These are phyloP conservation scores for Tephrocybe rancida DNA, from an alignment of 768 basidiomycete species.

Conservation along the genomic window DNA sequence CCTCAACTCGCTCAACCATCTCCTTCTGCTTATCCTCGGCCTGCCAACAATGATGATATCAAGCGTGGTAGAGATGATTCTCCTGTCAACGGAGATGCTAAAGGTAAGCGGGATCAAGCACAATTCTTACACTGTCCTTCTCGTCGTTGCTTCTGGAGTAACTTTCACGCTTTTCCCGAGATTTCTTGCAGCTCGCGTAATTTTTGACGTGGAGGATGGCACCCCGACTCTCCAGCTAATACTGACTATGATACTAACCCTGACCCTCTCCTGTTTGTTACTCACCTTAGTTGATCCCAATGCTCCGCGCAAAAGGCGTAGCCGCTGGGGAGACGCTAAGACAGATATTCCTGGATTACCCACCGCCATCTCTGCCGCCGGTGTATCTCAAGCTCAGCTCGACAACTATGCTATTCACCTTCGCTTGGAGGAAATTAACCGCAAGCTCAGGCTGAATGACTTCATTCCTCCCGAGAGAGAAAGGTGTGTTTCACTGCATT, in stretches of 20 bases:
- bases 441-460: conserved; percentile 91
- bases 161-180: conserved; percentile 21
- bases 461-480: conserved; percentile 95
- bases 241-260: conserved; percentile 65
- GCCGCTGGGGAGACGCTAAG: conserved; percentile 96
- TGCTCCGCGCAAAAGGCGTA: conserved; percentile 91
- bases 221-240: conserved; percentile 36
- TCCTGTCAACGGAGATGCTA: conserved; percentile 57
- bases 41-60: conserved; percentile 52
- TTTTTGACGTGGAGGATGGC: conserved; percentile 24
- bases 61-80: conserved; percentile 73
- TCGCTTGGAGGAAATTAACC: conserved; percentile 95
- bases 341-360: conserved; percentile 91
- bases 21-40: conserved; percentile 82
- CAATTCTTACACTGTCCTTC: conserved; percentile 8
- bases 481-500: conserved; percentile 51
- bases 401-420: conserved; percentile 98
- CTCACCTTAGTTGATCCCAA: conserved; percentile 73
- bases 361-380: conserved; percentile 90
- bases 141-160: conserved; percentile 19
- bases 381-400: conserved; percentile 93
- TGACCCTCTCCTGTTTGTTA: conserved; percentile 43
- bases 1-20: conserved; percentile 89
- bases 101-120: conserved; percentile 64
- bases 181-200: conserved; percentile 20